Evolutionary conservation across 2,329 filamentous ascomycete species (phyloP).

Genomic region (Teratosphaeria viscida): DNA sequence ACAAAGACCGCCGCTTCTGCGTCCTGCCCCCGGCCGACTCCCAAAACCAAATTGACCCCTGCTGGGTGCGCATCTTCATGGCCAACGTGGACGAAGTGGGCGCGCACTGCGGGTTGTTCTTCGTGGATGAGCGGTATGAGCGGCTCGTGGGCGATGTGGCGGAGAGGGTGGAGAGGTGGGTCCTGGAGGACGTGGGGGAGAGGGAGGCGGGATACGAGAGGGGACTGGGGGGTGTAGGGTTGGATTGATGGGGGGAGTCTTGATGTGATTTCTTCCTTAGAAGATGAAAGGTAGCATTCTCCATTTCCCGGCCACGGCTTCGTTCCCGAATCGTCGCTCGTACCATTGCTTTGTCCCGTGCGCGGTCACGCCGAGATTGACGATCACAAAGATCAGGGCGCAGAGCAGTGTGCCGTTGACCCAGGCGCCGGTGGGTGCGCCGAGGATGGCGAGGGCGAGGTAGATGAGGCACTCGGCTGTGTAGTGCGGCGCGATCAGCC

Average conservation of each 20-base stretch:
- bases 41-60: constrained; percentile 51
- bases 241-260: not conserved
- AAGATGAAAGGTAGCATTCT: constrained; percentile 62
- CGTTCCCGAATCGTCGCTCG: constrained; percentile 58
- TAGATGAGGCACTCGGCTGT: constrained; percentile 82
- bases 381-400: constrained; percentile 60
- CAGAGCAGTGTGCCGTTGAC: constrained; percentile 65
- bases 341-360: constrained; percentile 72
- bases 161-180: constrained; percentile 26
- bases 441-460: constrained; percentile 60
- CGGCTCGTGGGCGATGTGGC: constrained; percentile 27
- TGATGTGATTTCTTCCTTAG: constrained; percentile 4
- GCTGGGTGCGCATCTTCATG: constrained; percentile 76
- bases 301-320: constrained; percentile 54
- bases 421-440: constrained; percentile 48
- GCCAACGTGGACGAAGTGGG: constrained; percentile 72
- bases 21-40: constrained; percentile 52
- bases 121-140: constrained; percentile 45
- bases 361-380: constrained; percentile 77
- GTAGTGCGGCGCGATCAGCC: constrained; percentile 79
- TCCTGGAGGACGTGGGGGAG: constrained; percentile 4
- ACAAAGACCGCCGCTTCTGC: constrained; percentile 67
- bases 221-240: not conserved
- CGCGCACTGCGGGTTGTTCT: constrained; percentile 76
- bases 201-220: not conserved